These are phyloP conservation scores for Cytospora mali DNA, from an alignment of 2,329 filamentous ascomycete species.

Conservation along the genomic window DNA sequence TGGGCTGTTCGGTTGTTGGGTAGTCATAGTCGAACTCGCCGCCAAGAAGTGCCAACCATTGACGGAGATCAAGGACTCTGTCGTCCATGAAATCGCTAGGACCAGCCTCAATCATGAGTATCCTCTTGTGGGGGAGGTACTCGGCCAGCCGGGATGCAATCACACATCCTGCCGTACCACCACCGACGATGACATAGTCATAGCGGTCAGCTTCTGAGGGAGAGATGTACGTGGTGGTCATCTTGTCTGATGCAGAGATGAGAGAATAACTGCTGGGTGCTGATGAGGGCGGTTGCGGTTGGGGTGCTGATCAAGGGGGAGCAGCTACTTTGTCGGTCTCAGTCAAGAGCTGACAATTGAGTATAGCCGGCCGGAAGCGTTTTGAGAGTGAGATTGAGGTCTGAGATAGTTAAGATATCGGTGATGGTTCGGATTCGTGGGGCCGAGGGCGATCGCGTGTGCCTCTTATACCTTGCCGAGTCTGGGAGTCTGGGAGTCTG, in stretches of 20 bases:
- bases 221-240: conserved; percentile 71
- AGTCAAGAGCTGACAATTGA: conserved; percentile 30
- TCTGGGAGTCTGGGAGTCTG: conserved; percentile 5
- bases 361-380: conserved; percentile 28
- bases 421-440: conserved; percentile 3
- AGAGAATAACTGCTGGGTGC: not conserved
- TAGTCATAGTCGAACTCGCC: conserved; percentile 93
- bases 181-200: conserved; percentile 85
- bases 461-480: conserved; percentile 15
- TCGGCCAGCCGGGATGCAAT: conserved; percentile 78
- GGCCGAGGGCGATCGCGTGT: not conserved
- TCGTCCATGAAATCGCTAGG: conserved; percentile 89
- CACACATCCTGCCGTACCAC: conserved; percentile 85
- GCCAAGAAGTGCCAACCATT: conserved; percentile 84
- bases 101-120: conserved; percentile 84
- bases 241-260: conserved; percentile 40
- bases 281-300: not conserved
- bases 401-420: conserved; percentile 1
- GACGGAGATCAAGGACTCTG: conserved; percentile 80
- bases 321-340: conserved; percentile 19
- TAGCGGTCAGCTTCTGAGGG: conserved; percentile 66
- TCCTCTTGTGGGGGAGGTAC: conserved; percentile 79
- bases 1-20: conserved; percentile 85
- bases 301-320: not conserved
- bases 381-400: conserved; percentile 1